Base-by-base conservation (phyloP, 1,284 basidiomycete species). In the Heterobasidion irregulare region DNA sequence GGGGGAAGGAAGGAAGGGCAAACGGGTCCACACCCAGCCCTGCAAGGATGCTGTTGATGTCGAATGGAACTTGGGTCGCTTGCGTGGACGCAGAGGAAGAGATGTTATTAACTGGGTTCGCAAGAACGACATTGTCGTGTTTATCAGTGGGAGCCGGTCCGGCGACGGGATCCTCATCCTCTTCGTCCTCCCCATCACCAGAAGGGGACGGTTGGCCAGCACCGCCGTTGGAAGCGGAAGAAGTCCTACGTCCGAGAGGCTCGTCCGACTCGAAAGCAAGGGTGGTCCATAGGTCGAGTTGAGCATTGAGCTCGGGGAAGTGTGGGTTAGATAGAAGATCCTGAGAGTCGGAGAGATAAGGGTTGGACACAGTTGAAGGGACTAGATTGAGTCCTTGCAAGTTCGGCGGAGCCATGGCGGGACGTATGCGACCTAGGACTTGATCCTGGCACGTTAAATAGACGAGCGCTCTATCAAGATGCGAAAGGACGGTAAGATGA, bases 281-380 rank as follows among this genome's bases (percentile, higher is more conserved):
- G 68, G 87, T 86, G 8, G 89, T 87, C 91, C 91, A 93, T 52
- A 91, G 74, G 68, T 89, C 88, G 56, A 92, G 83, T 66, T 92
- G 87, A 2, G 87, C 86, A 16, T 78, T 77, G 53, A 91, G 76
- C 67, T 90, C 89, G 10, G 83, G 83, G 65, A 83, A 86, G 2
- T 81, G 72, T 18, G 79, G 77, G 1, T 80, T 73, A 0, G 80
- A 70, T 56, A 88, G 76, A 45, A 88, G 74, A 59, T 87, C 83
- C 62, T 78, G 78, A 56, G 71, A 64, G 65, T 80, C 73, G 45
- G 70, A 64, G 48, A 68, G 55, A 44, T 74, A 70, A 8, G 74
- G 58, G 52, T 74, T 64, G 26, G 71, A 66, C 44, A 79, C 71
- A 54, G 71, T 67, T n/a, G 38, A n/a, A 53, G 84, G 83, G 53